phyloP scores from a whole-genome alignment of 192 early-diverging fungal species.

The Backusella australiensis region DNA sequence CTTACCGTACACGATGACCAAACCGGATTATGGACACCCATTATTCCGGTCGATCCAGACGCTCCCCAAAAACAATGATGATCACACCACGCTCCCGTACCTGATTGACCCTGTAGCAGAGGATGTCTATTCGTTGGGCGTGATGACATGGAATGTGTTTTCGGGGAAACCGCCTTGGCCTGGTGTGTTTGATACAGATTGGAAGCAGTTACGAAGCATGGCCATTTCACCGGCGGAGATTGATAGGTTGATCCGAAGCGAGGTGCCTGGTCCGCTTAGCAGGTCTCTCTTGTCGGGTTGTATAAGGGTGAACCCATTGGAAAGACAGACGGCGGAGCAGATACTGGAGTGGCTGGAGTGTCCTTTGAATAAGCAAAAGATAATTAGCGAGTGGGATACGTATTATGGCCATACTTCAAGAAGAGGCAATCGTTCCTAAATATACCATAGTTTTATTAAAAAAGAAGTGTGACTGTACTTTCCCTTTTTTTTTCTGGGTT shows the following conservation, averaged over 20 bases:
- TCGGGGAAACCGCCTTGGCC: slow-evolving; percentile 56
- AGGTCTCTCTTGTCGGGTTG: slow-evolving; percentile 38
- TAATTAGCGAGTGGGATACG: not conserved
- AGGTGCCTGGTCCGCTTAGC: slow-evolving; percentile 36
- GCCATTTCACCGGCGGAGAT: slow-evolving; percentile 42
- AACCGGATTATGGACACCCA: slow-evolving; percentile 56
- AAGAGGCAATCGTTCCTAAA: not conserved
- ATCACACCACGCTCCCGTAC: slow-evolving; percentile 35
- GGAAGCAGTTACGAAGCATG: slow-evolving; percentile 48
- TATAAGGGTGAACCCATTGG: slow-evolving; percentile 38
- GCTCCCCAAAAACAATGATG: slow-evolving; percentile 44
- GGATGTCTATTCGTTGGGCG: slow-evolving; percentile 54
- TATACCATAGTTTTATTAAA: no score
- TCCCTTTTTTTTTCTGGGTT: not conserved
- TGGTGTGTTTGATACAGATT: slow-evolving; percentile 54
- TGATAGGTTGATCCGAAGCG: slow-evolving; percentile 36
- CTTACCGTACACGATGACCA: slow-evolving; percentile 42
- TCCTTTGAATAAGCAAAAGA: slow-evolving; percentile 10
- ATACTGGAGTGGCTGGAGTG: slow-evolving; percentile 43
- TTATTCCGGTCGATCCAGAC: slow-evolving; percentile 55
- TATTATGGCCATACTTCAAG: not conserved
- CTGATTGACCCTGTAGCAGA: slow-evolving; percentile 49
- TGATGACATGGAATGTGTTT: slow-evolving; percentile 56
- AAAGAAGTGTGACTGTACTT: not conserved
- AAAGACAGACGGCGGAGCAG: slow-evolving; percentile 37